Percentiles rank a stretch among this genome's conserved stretches.
Evolutionary conservation across 2,329 filamentous ascomycete genomes (phyloP).

Genomic region (Claviceps capensis): DNA sequence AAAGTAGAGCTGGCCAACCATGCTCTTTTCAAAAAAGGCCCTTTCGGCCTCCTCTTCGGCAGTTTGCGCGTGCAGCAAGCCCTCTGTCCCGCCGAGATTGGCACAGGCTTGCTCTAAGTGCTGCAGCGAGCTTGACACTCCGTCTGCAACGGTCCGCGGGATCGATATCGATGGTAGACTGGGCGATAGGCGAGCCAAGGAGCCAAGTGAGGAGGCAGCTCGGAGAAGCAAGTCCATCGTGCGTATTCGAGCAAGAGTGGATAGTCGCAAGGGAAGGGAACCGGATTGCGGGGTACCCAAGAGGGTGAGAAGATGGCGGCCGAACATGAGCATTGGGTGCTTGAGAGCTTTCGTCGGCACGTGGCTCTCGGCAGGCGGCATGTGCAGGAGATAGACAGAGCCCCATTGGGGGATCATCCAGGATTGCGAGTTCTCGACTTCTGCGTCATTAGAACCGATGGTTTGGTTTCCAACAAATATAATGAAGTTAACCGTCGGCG

Average conservation of each 20-base stretch:
- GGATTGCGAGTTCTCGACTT: slow-evolving; percentile 39
- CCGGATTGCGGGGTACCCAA: slow-evolving; percentile 73
- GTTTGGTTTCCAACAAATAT: slow-evolving; percentile 75
- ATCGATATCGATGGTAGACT: slow-evolving; percentile 86
- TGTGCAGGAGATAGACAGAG: slow-evolving; percentile 45
- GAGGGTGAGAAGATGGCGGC: slow-evolving; percentile 75
- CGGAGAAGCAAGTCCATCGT: slow-evolving; percentile 76
- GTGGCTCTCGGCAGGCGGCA: slow-evolving; percentile 28
- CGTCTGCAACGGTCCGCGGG: slow-evolving; percentile 71
- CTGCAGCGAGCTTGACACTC: slow-evolving; percentile 64
- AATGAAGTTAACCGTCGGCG: slow-evolving; percentile 92
- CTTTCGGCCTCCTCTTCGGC: slow-evolving; percentile 83
- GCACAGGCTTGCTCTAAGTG: slow-evolving; percentile 69
- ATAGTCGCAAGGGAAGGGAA: slow-evolving; percentile 72
- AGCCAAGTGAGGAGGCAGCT: slow-evolving; percentile 87
- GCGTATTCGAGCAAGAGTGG: slow-evolving; percentile 72
- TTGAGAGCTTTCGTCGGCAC: slow-evolving; percentile 55
- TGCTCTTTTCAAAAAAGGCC: slow-evolving; percentile 96
- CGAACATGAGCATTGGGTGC: slow-evolving; percentile 77
- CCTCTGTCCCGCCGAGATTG: slow-evolving; percentile 49
- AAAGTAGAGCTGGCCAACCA: slow-evolving; percentile 98
- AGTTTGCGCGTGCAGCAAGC: slow-evolving; percentile 66
- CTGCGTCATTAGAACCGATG: slow-evolving; percentile 35
- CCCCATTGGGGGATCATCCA: slow-evolving; percentile 98
- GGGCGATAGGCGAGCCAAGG: slow-evolving; percentile 69